Base-by-base conservation (phyloP, 1,284 basidiomycete genomes). In the Cryptococcus sp. region DNA sequence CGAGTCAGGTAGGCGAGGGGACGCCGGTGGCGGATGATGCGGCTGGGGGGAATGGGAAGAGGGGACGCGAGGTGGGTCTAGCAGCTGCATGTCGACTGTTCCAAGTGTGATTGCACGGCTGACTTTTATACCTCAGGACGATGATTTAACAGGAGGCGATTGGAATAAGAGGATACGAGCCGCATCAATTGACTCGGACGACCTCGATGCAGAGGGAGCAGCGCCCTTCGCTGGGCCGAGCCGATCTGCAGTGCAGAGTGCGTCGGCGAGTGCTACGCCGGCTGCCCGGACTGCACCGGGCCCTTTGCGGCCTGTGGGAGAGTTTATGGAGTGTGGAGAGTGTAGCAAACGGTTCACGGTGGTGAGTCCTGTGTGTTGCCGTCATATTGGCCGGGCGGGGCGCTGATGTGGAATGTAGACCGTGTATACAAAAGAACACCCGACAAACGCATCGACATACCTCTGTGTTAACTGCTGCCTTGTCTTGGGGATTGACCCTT, bases 311-410 rank as follows among this genome's bases (percentile, higher is more conserved):
- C 80, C 85, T 1, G 81, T 87, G 1, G 95, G 93, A 0, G 86
- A 85, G 66, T 89, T 94, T 56, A 86, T 87, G 66, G 80, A 82
- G 16, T 98, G 95, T 68, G 88, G 85, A 1, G 83, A 83, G 59
- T 98, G 95, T 75, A 81, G 82, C 52, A 87, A 87, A 57, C 84
- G 86, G 65, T 97, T 97, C 73, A 93, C 91, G 18, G 88, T 95
- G 65, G 90, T 96, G 78, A 59, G 89, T 80, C n/a, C n/a, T n/a
- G n/a, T n/a, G n/a, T n/a, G n/a, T n/a, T n/a, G n/a, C n/a, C n/a
- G n/a, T n/a, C n/a, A n/a, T n/a, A n/a, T n/a, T n/a, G n/a, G n/a
- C n/a, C n/a, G n/a, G n/a, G 46, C 33, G 24, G 42, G 44, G 24
- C 21, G 21, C 47, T 23, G 13, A 24, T 20, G 37, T 28, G 48